Base-by-base conservation (phyloP, 768 basidiomycete genomes). In the Kwoniella heveanensis region DNA sequence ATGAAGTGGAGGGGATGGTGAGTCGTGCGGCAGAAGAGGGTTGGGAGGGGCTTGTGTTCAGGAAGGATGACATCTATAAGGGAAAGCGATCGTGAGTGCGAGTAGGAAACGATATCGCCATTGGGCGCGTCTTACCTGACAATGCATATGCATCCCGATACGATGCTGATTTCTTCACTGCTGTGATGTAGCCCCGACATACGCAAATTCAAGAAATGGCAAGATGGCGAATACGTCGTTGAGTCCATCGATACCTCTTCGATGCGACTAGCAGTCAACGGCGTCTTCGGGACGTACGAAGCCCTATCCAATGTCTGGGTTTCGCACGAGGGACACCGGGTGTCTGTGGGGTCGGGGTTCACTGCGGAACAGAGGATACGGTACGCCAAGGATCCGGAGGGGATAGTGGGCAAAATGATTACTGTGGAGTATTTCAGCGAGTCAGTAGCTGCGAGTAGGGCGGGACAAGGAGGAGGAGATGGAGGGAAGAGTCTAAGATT, bases 181-280 rank as follows among this genome's bases (percentile, higher is more conserved):
- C n/a, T n/a, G n/a, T n/a, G n/a, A n/a, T 1, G 7, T 49, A 79
- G 78, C 13, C 36, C 69, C 15, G 70, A 76, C 30, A 70, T 79
- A n/a, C 67, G 74, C 10, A 79, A 79, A 57, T 79, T 76, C 73
- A 79, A 79, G 61, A 63, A 73, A 62, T 79, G 76, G 76, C 69
- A 70, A 58, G 78, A 79, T 36, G 74, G 64, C n/a, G 78, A 79
- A 64, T 77, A 79, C 46, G 54, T 47, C 7, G 76, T 75, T 36
- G 53, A 53, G 15, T 62, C 59, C 2, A 44, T 77, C 29, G 74
- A 77, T 19, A 65, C 62, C 15, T 66, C 64, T 27, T 60, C 29
- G 6, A 76, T 76, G 72, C 62, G 78, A 1, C 60, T 79, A 12
- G 32, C 74, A 4, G 61, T 77, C 30, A 51, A 79, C 30, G 76